Conservation (phyloP, 108 stramenopile species). For the Cylindrotheca fusiformis region DNA sequence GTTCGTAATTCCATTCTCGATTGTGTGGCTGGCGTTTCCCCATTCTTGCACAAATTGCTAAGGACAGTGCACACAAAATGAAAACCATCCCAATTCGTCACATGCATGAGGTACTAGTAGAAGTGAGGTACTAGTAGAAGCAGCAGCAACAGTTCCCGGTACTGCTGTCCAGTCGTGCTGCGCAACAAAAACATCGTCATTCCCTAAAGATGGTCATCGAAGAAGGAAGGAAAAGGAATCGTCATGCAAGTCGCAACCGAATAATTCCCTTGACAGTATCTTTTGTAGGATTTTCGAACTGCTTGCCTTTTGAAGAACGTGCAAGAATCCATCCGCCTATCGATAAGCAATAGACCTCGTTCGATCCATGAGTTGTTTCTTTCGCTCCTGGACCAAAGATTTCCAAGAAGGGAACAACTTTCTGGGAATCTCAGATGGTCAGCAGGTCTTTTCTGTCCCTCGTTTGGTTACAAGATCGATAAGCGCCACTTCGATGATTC, state of each 20-base stretch:
- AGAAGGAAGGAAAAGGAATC: not conserved
- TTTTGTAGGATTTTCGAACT: slow-evolving; percentile 9
- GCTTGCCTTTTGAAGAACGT: slow-evolving; percentile 8
- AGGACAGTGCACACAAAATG: too few species aligned
- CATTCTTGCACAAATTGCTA: not conserved
- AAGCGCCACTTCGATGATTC: slow-evolving; percentile 3
- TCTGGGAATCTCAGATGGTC: slow-evolving; percentile 20
- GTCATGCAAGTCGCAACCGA: slow-evolving; percentile 10
- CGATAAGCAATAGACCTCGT: slow-evolving; percentile 17
- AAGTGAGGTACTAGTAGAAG: too few species aligned
- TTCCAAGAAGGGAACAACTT: slow-evolving; percentile 7
- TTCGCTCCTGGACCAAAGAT: slow-evolving; percentile 9
- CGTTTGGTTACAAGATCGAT: slow-evolving; percentile 11
- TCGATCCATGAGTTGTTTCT: slow-evolving; percentile 21
- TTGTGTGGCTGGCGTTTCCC: not conserved
- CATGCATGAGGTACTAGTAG: too few species aligned
- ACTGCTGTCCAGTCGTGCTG: too few species aligned
- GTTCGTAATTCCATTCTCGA: not conserved
- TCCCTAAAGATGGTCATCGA: not conserved
- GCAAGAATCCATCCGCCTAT: slow-evolving; percentile 3
- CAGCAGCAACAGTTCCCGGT: too few species aligned
- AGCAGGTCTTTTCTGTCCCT: slow-evolving; percentile 18
- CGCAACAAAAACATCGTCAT: slow-evolving; percentile 2
- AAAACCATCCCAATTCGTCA: too few species aligned
- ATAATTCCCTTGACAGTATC: slow-evolving; percentile 14